A percentile compares a stretch with the other conserved stretches of the same genome.
Evolutionary conservation across 257 asterid genomes (phyloP).

Genomic region (Knoxia roxburghii): DNA sequence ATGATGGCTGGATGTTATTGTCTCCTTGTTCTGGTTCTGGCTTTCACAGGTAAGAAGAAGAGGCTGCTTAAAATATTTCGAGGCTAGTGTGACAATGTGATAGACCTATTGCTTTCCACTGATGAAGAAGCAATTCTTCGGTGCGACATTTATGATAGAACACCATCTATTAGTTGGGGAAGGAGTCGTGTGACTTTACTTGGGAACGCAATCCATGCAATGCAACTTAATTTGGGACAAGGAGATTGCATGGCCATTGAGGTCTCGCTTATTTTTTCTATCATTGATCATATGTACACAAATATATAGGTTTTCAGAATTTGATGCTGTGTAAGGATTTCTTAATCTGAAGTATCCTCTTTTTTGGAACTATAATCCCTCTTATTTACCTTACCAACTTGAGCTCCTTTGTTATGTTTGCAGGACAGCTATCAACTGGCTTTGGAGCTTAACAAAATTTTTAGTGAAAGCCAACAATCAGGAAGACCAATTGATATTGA

Average conservation of each 20-base stretch:
- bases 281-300: neutral
- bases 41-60: slow-evolving; percentile 59
- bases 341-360: too few species aligned
- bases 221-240: slow-evolving; percentile 99
- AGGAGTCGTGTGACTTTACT: slow-evolving; percentile 89
- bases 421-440: slow-evolving; percentile 95
- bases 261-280: slow-evolving; percentile 33
- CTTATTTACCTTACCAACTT: neutral
- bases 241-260: slow-evolving; percentile 99
- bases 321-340: slow-evolving; percentile 1
- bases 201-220: slow-evolving; percentile 95
- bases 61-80: slow-evolving; percentile 73
- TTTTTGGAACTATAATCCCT: too few species aligned
- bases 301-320: too few species aligned
- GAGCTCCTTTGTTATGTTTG: slow-evolving; percentile 8
- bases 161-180: slow-evolving; percentile 78
- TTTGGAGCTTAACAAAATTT: slow-evolving; percentile 69
- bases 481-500: slow-evolving; percentile 51
- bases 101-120: slow-evolving; percentile 68
- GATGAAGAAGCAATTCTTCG: slow-evolving; percentile 89
- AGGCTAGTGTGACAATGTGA: slow-evolving; percentile 93
- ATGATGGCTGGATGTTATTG: neutral
- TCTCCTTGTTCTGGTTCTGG: neutral
- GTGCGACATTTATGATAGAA: slow-evolving; percentile 84
- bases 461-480: too few species aligned